These are phyloP conservation scores for Aureobasidium subglaciale DNA, from an alignment of 2,329 filamentous ascomycete genomes.

Conservation along the genomic window DNA sequence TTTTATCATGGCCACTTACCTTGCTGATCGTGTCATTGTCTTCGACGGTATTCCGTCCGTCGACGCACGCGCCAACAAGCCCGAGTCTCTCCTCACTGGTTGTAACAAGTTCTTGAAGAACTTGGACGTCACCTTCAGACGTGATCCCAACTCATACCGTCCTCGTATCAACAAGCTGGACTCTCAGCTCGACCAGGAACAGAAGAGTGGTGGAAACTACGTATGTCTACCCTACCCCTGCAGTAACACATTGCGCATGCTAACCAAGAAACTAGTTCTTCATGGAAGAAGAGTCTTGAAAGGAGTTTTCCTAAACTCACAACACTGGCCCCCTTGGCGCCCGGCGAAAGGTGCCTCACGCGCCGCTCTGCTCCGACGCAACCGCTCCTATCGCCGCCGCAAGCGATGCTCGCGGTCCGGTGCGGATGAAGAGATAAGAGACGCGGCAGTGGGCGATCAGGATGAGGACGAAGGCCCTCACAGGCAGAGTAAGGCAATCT, in stretches of 20 bases:
- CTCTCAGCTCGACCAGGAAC: slow-evolving; percentile 94
- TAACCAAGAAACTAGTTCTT: slow-evolving; percentile 61
- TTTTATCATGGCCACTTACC: slow-evolving; percentile 89
- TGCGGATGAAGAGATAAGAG: slow-evolving; percentile 49
- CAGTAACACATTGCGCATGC: background rate
- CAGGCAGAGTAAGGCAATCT: background rate
- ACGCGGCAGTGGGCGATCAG: slow-evolving; percentile 59
- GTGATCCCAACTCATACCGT: slow-evolving; percentile 90
- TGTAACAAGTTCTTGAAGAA: slow-evolving; percentile 97
- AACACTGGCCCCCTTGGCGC: slow-evolving; percentile 5
- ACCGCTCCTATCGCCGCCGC: slow-evolving; percentile 11
- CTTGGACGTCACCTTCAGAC: slow-evolving; percentile 95
- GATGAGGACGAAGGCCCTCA: slow-evolving; percentile 39
- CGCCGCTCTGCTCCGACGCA: slow-evolving; percentile 14
- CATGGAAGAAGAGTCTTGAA: slow-evolving; percentile 78
- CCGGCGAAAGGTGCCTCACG: slow-evolving; percentile 10
- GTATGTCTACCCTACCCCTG: slow-evolving; percentile 45
- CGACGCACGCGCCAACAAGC: slow-evolving; percentile 77
- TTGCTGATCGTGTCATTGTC: slow-evolving; percentile 92
- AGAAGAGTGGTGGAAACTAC: slow-evolving; percentile 90
- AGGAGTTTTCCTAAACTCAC: slow-evolving; percentile 45
- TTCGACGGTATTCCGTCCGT: slow-evolving; percentile 93
- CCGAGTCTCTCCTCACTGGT: slow-evolving; percentile 86
- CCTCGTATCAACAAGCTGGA: slow-evolving; percentile 97
- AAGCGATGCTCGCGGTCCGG: slow-evolving; percentile 24